Percentiles rank a stretch among this genome's conserved stretches.
These are phyloP conservation scores for Xylaria scruposa DNA, from an alignment of 495 filamentous ascomycete genomes.

Conservation along the genomic window DNA sequence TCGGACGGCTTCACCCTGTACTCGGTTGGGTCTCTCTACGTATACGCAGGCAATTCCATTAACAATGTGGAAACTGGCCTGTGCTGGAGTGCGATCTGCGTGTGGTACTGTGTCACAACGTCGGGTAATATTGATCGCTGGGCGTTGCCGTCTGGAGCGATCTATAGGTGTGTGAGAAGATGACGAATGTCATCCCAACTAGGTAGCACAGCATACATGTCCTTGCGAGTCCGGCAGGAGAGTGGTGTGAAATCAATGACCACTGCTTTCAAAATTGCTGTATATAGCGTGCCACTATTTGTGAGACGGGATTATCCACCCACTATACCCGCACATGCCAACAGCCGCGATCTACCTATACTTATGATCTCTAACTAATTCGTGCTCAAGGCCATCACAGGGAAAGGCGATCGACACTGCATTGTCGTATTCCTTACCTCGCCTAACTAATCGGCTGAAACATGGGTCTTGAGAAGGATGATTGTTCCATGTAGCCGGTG, in stretches of 20 bases:
- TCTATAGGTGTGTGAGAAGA: neutral
- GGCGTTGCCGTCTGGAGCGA: constrained; percentile 20
- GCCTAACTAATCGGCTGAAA: constrained; percentile 10
- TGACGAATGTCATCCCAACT: neutral
- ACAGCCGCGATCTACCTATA: neutral
- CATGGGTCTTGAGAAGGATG: neutral
- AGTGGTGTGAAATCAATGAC: neutral
- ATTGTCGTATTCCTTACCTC: constrained; percentile 5
- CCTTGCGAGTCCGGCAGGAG: constrained; percentile 2
- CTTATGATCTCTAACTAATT: neutral
- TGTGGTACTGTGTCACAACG: constrained; percentile 18
- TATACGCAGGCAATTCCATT: neutral
- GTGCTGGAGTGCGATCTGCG: constrained; percentile 3
- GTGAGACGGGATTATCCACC: neutral
- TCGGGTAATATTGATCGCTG: constrained; percentile 5
- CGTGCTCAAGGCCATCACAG: neutral
- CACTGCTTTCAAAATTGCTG: neutral
- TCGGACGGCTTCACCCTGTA: neutral
- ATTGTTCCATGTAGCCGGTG: constrained; percentile 1
- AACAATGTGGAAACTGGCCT: neutral
- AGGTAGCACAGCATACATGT: constrained; percentile 8
- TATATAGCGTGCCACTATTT: neutral
- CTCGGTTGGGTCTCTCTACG: too few species aligned
- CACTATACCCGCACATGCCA: neutral
- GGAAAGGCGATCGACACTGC: neutral